Evolutionary conservation across 1,284 basidiomycete genomes (phyloP).

Genomic region (Sporisorium iseilematis-ciliati): DNA sequence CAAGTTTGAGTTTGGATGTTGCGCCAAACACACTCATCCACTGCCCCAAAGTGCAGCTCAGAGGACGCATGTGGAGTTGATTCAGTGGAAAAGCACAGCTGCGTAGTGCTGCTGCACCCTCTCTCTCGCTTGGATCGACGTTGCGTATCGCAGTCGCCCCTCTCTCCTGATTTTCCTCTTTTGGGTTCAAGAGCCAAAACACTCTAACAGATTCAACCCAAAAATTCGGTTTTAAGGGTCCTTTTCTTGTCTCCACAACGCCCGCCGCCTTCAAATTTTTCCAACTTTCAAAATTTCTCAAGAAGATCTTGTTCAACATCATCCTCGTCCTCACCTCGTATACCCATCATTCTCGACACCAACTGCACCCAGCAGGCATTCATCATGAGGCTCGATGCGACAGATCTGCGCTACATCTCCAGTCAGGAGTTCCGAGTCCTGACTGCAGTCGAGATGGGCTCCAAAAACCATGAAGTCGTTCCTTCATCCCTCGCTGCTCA

Average conservation of each 20-base stretch:
- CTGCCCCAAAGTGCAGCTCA: conserved; percentile 4
- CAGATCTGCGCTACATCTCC: conserved; percentile 91
- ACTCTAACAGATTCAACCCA: conserved; percentile 3
- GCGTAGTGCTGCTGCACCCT: neutral
- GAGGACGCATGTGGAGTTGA: conserved; percentile 36
- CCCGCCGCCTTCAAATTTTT: neutral
- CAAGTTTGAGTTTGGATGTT: conserved; percentile 28
- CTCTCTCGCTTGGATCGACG: conserved; percentile 12
- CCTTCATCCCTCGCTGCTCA: conserved; percentile 89
- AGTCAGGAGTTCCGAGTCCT: conserved; percentile 94
- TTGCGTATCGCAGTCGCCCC: neutral
- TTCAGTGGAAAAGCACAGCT: neutral
- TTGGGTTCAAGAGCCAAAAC: neutral
- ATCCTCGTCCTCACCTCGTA: conserved; percentile 6
- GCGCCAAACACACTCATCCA: conserved; percentile 2
- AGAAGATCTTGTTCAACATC: neutral
- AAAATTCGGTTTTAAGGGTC: conserved; percentile 1
- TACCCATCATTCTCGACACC: conserved; percentile 8
- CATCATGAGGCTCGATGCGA: conserved; percentile 88
- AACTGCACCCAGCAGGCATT: neutral
- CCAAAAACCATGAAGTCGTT: conserved; percentile 96
- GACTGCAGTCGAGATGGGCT: conserved; percentile 96
- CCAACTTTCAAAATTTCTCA: neutral
- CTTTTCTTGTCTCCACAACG: neutral
- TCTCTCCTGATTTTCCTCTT: neutral